These are phyloP conservation scores for Hippophae gyantsensis DNA, from an alignment of 306 rosid species.

Conservation along the genomic window DNA sequence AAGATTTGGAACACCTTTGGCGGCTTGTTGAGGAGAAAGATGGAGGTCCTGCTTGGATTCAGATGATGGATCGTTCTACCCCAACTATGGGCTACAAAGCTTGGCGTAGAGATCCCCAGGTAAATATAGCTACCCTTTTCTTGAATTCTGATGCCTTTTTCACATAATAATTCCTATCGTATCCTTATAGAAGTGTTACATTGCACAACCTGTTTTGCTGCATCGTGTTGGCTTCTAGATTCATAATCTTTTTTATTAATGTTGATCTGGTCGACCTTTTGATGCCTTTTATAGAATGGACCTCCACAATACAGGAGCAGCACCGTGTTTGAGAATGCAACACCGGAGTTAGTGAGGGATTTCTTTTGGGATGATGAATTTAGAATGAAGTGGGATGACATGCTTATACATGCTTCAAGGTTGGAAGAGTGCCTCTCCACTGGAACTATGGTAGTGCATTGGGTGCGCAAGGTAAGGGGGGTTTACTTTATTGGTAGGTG, in stretches of 20 bases:
- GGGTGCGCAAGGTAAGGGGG: constrained; percentile 54
- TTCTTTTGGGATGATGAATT: constrained; percentile 61
- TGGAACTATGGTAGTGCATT: constrained; percentile 44
- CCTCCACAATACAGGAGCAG: constrained; percentile 53
- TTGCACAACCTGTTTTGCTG: not conserved
- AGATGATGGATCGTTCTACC: constrained; percentile 92
- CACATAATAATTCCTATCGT: constrained; percentile 1
- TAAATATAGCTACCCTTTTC: constrained; percentile 7
- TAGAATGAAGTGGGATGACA: constrained; percentile 47
- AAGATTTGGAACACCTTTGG: constrained; percentile 39
- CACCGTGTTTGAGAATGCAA: constrained; percentile 45
- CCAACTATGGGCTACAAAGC: constrained; percentile 68
- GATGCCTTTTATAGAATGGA: constrained; percentile 31
- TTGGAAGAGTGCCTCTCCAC: constrained; percentile 46
- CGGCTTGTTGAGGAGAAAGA: constrained; percentile 54
- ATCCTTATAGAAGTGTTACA: constrained; percentile 7
- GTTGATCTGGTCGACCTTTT: constrained; percentile 13
- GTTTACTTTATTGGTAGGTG: not conserved
- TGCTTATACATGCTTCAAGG: constrained; percentile 35
- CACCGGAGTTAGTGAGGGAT: constrained; percentile 44
- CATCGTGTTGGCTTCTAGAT: not conserved
- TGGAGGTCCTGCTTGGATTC: constrained; percentile 83
- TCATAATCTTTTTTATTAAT: not conserved
- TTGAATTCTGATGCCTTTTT: not conserved
- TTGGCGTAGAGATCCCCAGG: constrained; percentile 50